Conservation (phyloP, 2,329 filamentous ascomycete species). For the Ceratocystis variospora region DNA sequence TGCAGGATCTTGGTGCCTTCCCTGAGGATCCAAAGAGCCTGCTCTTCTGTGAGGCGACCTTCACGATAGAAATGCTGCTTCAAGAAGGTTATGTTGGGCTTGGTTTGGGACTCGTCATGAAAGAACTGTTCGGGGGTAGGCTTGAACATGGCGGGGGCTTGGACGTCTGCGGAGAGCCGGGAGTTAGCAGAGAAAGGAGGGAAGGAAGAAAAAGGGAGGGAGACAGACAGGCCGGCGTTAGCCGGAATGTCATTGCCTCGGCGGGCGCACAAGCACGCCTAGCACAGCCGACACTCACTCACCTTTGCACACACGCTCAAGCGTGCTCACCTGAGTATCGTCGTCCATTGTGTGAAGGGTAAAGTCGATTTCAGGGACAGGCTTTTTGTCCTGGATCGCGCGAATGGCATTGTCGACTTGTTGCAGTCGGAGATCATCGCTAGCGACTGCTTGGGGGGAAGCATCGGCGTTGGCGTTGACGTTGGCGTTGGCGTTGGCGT, state of each 20-base stretch:
- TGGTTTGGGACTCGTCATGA: slow-evolving; percentile 68
- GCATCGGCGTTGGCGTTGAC: slow-evolving; percentile 26
- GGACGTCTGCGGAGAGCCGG: slow-evolving; percentile 56
- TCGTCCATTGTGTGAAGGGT: slow-evolving; percentile 98
- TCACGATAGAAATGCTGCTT: slow-evolving; percentile 99
- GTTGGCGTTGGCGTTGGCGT: slow-evolving; percentile 29
- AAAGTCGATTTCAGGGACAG: slow-evolving; percentile 95
- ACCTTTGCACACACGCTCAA: slow-evolving; percentile 98
- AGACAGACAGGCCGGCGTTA: no score
- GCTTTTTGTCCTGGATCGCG: slow-evolving; percentile 89
- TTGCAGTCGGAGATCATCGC: slow-evolving; percentile 37
- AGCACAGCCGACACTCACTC: slow-evolving; percentile 23
- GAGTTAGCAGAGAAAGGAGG: not conserved
- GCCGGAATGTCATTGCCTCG: no score
- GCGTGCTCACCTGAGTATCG: slow-evolving; percentile 83
- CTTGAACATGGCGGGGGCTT: slow-evolving; percentile 86
- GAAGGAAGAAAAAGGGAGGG: slow-evolving; percentile 14
- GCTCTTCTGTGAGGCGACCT: slow-evolving; percentile 90
- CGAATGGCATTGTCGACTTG: slow-evolving; percentile 82
- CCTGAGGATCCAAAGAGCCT: slow-evolving; percentile 88
- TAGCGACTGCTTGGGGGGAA: slow-evolving; percentile 24
- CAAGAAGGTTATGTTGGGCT: slow-evolving; percentile 85
- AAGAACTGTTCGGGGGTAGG: slow-evolving; percentile 92
- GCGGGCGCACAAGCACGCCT: no score
- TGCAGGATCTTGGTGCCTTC: slow-evolving; percentile 77